Base-by-base conservation (phyloP, 1,284 basidiomycete genomes). In the Sparassis latifolia region DNA sequence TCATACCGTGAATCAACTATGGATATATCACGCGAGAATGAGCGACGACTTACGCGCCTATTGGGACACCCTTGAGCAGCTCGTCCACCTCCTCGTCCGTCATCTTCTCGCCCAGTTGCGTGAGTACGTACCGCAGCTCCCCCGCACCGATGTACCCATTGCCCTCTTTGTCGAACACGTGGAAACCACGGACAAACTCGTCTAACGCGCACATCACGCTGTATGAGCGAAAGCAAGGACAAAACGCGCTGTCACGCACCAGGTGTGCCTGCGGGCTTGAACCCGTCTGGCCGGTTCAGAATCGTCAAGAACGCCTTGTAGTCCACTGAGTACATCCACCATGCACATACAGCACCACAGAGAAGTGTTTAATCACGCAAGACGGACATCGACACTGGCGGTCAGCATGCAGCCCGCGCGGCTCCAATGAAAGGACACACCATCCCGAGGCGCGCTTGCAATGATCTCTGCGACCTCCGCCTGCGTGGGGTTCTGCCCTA, bases 121-220 rank as follows among this genome's bases (percentile, higher is more conserved):
- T 98, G 42, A 98, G 80, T 40, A 97, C 93, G 68, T 98, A 98
- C 69, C 93, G 81, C 57, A 98, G 78, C 70, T 86, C 84, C 47
- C 94, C 94, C 30, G 87, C 84, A 54, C 78, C 84, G 64, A 93
- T 92, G 64, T 77, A 87, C 7, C 89, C 89, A 58, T 89, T 90
- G 10, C 84, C 83, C 61, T 92, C 86, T 69, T 86, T 86, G 66
- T 98, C 96, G 59, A 99, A 99, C 20, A 99, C 96, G 66, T 98
- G 95, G 81, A 99, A 99, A 6, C 95, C 97, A 50, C 96, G 92
- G 64, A 97, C 92, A 73, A 98, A 99, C 67, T 99, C 96, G 77
- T 98, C 96, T 95, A 68, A 7, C 31, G 12, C 10, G 42, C 3
- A 20, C 35, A 31, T 39, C 33, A 32, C 41, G 33, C 28, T 31